phyloP scores from a whole-genome alignment of 2,329 filamentous ascomycete genomes.

The Penicillium sp. region DNA sequence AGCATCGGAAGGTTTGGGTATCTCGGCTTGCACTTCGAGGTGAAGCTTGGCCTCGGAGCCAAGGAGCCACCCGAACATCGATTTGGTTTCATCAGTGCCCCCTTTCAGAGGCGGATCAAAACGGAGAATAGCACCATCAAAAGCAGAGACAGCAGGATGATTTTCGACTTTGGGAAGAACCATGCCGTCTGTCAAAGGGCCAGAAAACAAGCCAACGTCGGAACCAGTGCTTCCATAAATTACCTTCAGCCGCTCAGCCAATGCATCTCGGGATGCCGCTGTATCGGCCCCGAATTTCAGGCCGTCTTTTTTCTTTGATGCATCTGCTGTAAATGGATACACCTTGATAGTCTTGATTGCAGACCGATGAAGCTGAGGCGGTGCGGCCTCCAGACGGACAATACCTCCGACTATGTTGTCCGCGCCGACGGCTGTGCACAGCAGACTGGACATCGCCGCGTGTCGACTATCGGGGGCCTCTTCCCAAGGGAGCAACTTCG shows the following conservation, averaged over 20 bases:
- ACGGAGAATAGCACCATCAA: constrained; percentile 77
- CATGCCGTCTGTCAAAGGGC: constrained; percentile 84
- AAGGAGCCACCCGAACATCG: constrained; percentile 59
- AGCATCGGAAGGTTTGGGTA: constrained; percentile 56
- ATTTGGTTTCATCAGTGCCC: constrained; percentile 28
- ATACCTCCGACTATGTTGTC: constrained; percentile 75
- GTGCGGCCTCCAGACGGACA: constrained; percentile 78
- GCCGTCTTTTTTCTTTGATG: constrained; percentile 55
- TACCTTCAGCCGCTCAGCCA: constrained; percentile 62
- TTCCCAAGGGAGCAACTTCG: constrained; percentile 70
- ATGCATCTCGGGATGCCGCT: constrained; percentile 71
- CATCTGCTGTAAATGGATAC: constrained; percentile 64
- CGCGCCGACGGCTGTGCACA: constrained; percentile 69
- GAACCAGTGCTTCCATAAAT: constrained; percentile 59
- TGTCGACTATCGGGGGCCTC: constrained; percentile 79
- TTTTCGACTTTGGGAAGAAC: constrained; percentile 60
- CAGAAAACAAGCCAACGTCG: constrained; percentile 63
- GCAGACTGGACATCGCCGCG: constrained; percentile 66
- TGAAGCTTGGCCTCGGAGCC: constrained; percentile 68
- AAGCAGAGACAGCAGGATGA: constrained; percentile 53
- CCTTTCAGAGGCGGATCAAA: constrained; percentile 58
- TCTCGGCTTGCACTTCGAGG: constrained; percentile 69
- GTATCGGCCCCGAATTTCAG: constrained; percentile 85
- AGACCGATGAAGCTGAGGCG: constrained; percentile 61
- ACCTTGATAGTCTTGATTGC: constrained; percentile 66